Evolutionary conservation across 768 basidiomycete species (phyloP), one percentile per base, ranked within the genome.

Genomic region (Cystobasidium ongulense): DNA sequence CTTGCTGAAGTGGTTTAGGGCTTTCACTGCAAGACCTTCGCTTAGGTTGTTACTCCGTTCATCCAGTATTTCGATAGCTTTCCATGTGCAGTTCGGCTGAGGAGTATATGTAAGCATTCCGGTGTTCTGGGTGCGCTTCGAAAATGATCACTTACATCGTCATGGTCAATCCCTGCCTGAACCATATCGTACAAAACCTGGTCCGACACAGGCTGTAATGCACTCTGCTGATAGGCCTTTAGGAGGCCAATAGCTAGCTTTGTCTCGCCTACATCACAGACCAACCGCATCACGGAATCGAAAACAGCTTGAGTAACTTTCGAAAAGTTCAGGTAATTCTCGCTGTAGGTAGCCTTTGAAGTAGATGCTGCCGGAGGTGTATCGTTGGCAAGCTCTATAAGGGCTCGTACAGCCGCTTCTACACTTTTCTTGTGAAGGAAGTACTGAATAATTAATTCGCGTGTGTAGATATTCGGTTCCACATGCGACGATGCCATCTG

Each of bases 1-100:
- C 81, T 82, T 63, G 81, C 90, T 80, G 90, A 89, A 1, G 82
- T 82, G 46, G 88, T 29, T 39, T 1, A 86, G 84, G 89, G 90
- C 79, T 88, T 90, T 82, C 81, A 81, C 11, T 82, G 90, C 17
- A 25, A 66, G 59, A 38, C 64, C 39, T 75, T 74, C 50, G 36
- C 66, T 52, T 25, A 72, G 43, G 0, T 27, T 33, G 21, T 27
- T 4, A 43, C 52, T 43, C 13, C 35, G 10, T 3, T n/a, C 15
- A n/a, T 27, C n/a, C 31, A 71, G 18, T 18, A 13, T 4, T 31
- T 67, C 43, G 27, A 67, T n/a, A 11, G 65, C 65, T 35, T 23
- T 5, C 50, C 25, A 50, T n/a, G 50, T 50, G 23, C 31, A 39
- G 27, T 38, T 64, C 29, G 63, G 63, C 63, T 67, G 29, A 17